Percentiles rank a stretch among this genome's conserved stretches.
phyloP scores from a whole-genome alignment of 345 rosid genomes.

The Citrus mangshanensis region DNA sequence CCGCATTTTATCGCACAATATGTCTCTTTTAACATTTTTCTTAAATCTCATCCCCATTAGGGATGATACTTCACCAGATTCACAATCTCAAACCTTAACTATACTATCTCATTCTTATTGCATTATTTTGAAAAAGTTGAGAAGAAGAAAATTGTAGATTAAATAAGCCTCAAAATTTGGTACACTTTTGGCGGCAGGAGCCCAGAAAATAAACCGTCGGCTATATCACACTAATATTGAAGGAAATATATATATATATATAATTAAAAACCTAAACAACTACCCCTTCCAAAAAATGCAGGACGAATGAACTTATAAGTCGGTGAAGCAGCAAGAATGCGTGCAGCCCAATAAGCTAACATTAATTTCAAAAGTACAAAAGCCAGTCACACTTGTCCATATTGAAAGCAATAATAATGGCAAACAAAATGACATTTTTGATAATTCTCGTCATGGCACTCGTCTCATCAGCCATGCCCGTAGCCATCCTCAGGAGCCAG shows the following conservation, averaged over 20 bases:
- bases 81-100: too few relatives aligned
- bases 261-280: neutral
- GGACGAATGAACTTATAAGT: slow-evolving; percentile 22
- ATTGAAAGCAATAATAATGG: neutral
- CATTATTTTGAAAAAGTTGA: too few relatives aligned
- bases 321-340: slow-evolving; percentile 32
- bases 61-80: too few relatives aligned
- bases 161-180: too few relatives aligned
- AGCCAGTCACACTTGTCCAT: neutral
- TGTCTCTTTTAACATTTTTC: too few relatives aligned
- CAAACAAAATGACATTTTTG: slow-evolving; percentile 7
- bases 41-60: too few relatives aligned
- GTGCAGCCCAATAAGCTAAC: slow-evolving; percentile 16
- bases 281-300: neutral
- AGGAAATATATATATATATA: neutral
- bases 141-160: too few relatives aligned
- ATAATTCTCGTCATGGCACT: slow-evolving; percentile 7
- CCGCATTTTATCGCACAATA: too few relatives aligned
- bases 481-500: slow-evolving; percentile 14
- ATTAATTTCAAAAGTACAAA: neutral
- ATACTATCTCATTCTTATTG: too few relatives aligned
- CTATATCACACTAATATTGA: neutral
- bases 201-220: neutral
- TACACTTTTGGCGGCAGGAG: neutral
- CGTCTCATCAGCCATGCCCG: slow-evolving; percentile 17